A percentile compares a stretch with the other conserved stretches of the same genome.
phyloP scores from a whole-genome alignment of 768 basidiomycete genomes.

The Auricularia heimuer region DNA sequence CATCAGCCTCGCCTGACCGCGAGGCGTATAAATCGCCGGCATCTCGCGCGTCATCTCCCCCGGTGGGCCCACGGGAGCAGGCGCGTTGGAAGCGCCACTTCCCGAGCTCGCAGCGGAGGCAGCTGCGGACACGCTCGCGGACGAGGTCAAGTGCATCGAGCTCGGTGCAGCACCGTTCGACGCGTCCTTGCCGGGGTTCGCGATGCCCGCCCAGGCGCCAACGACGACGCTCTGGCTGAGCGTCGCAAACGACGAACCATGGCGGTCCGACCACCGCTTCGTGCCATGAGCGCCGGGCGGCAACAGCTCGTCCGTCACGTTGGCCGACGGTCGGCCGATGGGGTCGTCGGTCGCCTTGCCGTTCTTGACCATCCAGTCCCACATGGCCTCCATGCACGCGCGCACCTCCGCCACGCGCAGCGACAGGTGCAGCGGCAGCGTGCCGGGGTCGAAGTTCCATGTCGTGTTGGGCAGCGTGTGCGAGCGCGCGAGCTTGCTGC shows the following conservation, averaged over 20 bases:
- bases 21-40: neutral
- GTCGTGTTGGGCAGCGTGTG: constrained; percentile 35
- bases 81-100: neutral
- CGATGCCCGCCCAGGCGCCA: neutral
- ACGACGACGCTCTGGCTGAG: constrained; percentile 1
- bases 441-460: constrained; percentile 45
- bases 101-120: neutral
- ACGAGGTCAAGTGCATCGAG: neutral
- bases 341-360: constrained; percentile 10
- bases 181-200: neutral
- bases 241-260: neutral
- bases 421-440: constrained; percentile 55
- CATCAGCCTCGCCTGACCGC: constrained; percentile 23
- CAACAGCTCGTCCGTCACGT: too few relatives aligned
- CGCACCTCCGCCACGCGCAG: constrained; percentile 54
- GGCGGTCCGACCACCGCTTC: constrained; percentile 1
- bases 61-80: neutral
- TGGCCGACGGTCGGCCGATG: neutral
- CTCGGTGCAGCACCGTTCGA: neutral
- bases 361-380: constrained; percentile 58
- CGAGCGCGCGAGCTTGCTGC: neutral
- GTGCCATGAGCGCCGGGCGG: constrained; percentile 5
- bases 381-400: constrained; percentile 67
- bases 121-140: neutral
- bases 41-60: constrained; percentile 9